Evolutionary conservation across 169 alveolate species (phyloP), one percentile per base, ranked within the genome.

Genomic region (Plasmodium inui): DNA sequence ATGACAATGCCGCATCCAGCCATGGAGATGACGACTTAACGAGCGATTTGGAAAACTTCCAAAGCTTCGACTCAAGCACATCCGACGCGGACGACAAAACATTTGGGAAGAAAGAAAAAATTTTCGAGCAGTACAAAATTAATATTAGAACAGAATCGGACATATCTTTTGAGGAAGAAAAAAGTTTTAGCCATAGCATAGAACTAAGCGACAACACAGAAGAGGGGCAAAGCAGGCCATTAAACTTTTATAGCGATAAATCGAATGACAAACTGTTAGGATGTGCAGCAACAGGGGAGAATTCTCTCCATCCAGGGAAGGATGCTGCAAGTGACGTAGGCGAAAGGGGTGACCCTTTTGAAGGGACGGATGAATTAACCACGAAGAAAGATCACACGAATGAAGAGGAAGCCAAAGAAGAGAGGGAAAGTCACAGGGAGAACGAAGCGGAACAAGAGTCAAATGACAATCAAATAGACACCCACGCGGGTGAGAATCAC

Each of bases 21-120:
- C 37, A 67, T 67, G 61, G 61, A 14, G 61, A 50, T 1, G 61
- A 50, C 9, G 46, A 32, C 80, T 53, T 78, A 50, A 46, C 72
- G 41, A 76, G 80, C 28, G 32, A 76, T 19, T 86, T 78, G 78
- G 88, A 86, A 74, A 86, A 6, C 41, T 86, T 86, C 41, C 78
- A 86, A 86, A 86, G 85, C 28, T 53, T 50, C 6, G 79, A 78
- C 34, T 74, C 26, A 53, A 37, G 39, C 80, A 26, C 61, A n/a
- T 70, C 76, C 28, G 84, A 71, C 30, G 17, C 9, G n/a, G 44
- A 9, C 83, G 53, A 84, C 12, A 39, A 14, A 28, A n/a, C 28
- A 37, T 10, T 39, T 26, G 67, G 10, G 14, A 3, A 83, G 26
- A 6, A 39, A 10, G 72, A 30, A 72, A 50, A 26, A 67, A 22